Evolutionary conservation across 2,329 filamentous ascomycete genomes (phyloP), one percentile per base, ranked within the genome.

Genomic region (Epichloe sp.): DNA sequence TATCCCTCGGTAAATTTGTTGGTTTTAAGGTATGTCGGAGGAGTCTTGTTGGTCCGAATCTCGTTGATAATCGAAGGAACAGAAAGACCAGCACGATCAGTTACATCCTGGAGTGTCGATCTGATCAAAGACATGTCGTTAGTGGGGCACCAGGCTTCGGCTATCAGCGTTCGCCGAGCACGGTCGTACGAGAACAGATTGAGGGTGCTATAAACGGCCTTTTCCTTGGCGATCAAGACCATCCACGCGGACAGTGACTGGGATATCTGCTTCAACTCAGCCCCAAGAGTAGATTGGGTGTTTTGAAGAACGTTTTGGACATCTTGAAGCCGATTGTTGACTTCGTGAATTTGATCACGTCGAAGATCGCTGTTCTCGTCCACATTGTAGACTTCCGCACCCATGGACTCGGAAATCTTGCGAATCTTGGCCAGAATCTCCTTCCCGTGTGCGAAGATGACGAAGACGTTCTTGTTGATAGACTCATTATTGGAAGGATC

Each of bases 1-100:
- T 98, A 98, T 23, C 85, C 93, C 62, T 96, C 85, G 3, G 94
- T 98, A 65, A 97, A 97, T 69, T 91, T 95, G 77, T 98, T 98
- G 35, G 90, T 96, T 74, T 95, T 95, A 68, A 96, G 82, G 68
- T 94, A 97, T 0, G 93, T 98, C 1, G 93, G 93, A 26, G 94
- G 93, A 5, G 88, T 97, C 77, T 96, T 97, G 72, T 90, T 95
- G 43, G 91, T 97, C 61, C 83, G 84, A 65, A 98, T 93, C 72
- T 95, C 89, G 68, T 97, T 97, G 74, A 98, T 91, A 62, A 98
- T 97, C 49, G 91, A 97, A 7, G 94, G 91, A 31, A 97, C 89
- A n/a, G 91, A 94, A 51, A 97, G 77, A 31, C 94, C 93, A 58
- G 93, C 93, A 56, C 89, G 82, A 69, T 95, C 94, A 58, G 94